These are phyloP conservation scores for Pseudocercospora macadamiae DNA, from an alignment of 2,329 filamentous ascomycete species.

Conservation along the genomic window DNA sequence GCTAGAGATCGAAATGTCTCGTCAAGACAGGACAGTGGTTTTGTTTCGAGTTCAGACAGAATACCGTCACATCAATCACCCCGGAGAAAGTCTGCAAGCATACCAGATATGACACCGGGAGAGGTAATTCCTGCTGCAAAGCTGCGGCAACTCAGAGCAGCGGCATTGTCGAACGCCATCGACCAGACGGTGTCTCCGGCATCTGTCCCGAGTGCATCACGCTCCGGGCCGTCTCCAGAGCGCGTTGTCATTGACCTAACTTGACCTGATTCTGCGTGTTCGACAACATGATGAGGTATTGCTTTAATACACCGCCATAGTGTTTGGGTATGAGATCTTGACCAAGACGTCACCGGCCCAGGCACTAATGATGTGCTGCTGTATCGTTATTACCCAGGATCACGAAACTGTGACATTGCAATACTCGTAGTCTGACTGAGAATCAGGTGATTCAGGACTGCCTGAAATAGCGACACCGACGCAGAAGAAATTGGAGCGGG, in stretches of 20 bases:
- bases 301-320: no score
- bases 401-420: no score
- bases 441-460: not conserved
- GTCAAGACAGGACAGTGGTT: not conserved
- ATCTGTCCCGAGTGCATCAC: not conserved
- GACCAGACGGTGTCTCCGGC: not conserved
- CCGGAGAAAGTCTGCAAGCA: not conserved
- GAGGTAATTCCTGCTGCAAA: slow-evolving; percentile 3
- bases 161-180: not conserved
- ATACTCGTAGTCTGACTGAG: not conserved
- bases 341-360: not conserved
- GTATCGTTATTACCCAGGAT: no score
- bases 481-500: not conserved
- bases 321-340: no score
- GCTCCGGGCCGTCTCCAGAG: not conserved
- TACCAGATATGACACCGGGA: not conserved
- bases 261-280: slow-evolving; percentile 13
- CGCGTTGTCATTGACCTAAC: slow-evolving; percentile 22
- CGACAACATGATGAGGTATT: not conserved
- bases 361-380: not conserved
- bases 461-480: not conserved
- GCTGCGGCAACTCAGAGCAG: slow-evolving; percentile 8
- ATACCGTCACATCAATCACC: not conserved
- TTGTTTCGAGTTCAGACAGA: not conserved
- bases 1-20: not conserved